These are phyloP conservation scores for Penicillium sp. DNA, from an alignment of 2,329 filamentous ascomycete genomes.

Conservation along the genomic window DNA sequence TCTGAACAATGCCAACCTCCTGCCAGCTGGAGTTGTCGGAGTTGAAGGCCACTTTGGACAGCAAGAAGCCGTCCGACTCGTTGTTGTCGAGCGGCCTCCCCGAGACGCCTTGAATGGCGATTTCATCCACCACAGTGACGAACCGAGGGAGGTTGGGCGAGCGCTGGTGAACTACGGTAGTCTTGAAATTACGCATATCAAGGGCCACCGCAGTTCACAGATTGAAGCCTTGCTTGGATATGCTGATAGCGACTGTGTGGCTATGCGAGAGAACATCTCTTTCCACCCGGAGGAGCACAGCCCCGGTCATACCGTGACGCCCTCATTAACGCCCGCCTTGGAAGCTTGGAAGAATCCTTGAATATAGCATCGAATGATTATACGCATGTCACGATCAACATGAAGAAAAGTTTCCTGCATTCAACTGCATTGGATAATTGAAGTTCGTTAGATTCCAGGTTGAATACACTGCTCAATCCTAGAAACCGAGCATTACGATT, in stretches of 20 bases:
- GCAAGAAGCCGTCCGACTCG: slow-evolving; percentile 85
- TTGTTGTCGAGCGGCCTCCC: slow-evolving; percentile 69
- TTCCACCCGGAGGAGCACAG: slow-evolving; percentile 44
- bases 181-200: slow-evolving; percentile 78
- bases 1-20: slow-evolving; percentile 77
- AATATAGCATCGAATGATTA: not conserved
- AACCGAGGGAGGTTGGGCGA: slow-evolving; percentile 74
- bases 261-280: slow-evolving; percentile 82
- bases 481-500: not conserved
- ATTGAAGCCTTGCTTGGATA: slow-evolving; percentile 83
- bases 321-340: slow-evolving; percentile 26
- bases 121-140: slow-evolving; percentile 39
- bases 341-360: slow-evolving; percentile 23
- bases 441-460: not conserved
- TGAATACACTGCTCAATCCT: not conserved
- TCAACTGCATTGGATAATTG: not conserved
- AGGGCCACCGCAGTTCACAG: slow-evolving; percentile 78
- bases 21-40: slow-evolving; percentile 87
- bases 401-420: slow-evolving; percentile 3
- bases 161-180: slow-evolving; percentile 93
- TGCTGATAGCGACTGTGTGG: slow-evolving; percentile 92
- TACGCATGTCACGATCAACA: slow-evolving; percentile 2
- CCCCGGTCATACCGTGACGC: slow-evolving; percentile 15
- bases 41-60: slow-evolving; percentile 87
- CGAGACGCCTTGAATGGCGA: slow-evolving; percentile 44